These are phyloP conservation scores for Angomonas deanei DNA, from an alignment of 208 protist genomes.

Conservation along the genomic window DNA sequence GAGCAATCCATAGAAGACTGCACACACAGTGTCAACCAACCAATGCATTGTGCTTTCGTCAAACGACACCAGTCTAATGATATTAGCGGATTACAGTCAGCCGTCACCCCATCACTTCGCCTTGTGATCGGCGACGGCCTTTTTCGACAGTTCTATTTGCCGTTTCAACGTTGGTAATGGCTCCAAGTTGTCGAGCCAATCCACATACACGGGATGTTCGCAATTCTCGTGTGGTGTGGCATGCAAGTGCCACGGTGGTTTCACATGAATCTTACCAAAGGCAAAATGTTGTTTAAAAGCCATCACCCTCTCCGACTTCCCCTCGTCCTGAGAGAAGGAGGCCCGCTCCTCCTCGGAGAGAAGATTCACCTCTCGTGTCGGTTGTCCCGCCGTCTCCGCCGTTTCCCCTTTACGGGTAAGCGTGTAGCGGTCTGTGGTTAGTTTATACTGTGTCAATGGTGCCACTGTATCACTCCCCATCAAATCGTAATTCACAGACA, in stretches of 20 bases:
- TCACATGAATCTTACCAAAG: conserved; percentile 41
- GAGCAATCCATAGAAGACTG: background rate
- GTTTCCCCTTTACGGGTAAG: no score
- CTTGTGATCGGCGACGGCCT: background rate
- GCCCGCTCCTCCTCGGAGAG: background rate
- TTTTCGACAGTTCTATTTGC: background rate
- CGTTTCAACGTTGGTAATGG: background rate
- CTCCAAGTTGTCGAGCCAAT: conserved; percentile 27
- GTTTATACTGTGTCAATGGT: background rate
- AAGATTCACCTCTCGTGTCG: no score
- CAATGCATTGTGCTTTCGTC: no score
- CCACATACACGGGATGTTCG: conserved; percentile 64
- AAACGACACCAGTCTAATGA: no score
- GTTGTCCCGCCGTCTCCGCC: no score
- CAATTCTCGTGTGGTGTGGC: conserved; percentile 42
- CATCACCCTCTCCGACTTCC: background rate
- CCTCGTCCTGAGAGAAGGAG: background rate
- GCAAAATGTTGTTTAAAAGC: conserved; percentile 34
- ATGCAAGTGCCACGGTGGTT: conserved; percentile 77
- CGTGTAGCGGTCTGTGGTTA: conserved; percentile 1
- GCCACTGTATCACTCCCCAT: background rate
- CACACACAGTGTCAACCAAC: background rate
- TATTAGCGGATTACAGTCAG: no score
- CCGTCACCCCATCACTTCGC: no score
- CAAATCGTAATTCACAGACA: no score